Conservation (phyloP, 78 protist genomes). For the Mastigamoeba balamuthi region DNA sequence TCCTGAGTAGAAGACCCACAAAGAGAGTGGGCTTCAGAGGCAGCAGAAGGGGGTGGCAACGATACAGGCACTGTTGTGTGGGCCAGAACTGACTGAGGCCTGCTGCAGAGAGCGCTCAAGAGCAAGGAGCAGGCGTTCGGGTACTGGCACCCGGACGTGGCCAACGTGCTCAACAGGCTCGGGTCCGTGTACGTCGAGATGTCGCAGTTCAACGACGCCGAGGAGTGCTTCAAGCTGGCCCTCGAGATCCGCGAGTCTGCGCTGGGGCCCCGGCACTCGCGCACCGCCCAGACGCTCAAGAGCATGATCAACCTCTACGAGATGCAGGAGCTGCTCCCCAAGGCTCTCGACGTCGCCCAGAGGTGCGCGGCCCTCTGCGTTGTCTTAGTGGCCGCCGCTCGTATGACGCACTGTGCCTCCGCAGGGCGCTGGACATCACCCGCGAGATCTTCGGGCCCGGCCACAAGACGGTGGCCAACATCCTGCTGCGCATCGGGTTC, state of each 20-base stretch:
- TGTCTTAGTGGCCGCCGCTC: neutral
- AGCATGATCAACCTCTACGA: slow-evolving; percentile 35
- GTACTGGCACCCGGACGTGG: slow-evolving; percentile 1
- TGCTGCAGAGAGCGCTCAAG: neutral
- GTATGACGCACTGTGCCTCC: slow-evolving; percentile 3
- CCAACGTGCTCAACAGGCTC: slow-evolving; percentile 28
- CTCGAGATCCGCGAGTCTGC: slow-evolving; percentile 27
- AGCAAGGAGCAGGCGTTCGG: neutral
- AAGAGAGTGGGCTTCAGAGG: too few species aligned
- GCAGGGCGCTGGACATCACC: slow-evolving; percentile 20
- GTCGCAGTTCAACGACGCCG: slow-evolving; percentile 35
- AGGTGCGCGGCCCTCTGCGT: neutral
- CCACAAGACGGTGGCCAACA: slow-evolving; percentile 1
- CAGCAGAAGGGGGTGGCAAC: too few species aligned
- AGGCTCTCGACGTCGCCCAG: neutral
- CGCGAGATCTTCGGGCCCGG: slow-evolving; percentile 26
- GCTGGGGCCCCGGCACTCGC: slow-evolving; percentile 18
- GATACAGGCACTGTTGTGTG: neutral
- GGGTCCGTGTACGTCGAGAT: slow-evolving; percentile 38
- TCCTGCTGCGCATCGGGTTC: slow-evolving; percentile 11
- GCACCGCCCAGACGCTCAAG: slow-evolving; percentile 36
- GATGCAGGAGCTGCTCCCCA: slow-evolving; percentile 18
- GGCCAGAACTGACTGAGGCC: neutral
- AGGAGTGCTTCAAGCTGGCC: slow-evolving; percentile 27
- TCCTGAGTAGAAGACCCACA: too few species aligned